Conservation (phyloP, 2,329 filamentous ascomycete species). For the Phoma herbarum region DNA sequence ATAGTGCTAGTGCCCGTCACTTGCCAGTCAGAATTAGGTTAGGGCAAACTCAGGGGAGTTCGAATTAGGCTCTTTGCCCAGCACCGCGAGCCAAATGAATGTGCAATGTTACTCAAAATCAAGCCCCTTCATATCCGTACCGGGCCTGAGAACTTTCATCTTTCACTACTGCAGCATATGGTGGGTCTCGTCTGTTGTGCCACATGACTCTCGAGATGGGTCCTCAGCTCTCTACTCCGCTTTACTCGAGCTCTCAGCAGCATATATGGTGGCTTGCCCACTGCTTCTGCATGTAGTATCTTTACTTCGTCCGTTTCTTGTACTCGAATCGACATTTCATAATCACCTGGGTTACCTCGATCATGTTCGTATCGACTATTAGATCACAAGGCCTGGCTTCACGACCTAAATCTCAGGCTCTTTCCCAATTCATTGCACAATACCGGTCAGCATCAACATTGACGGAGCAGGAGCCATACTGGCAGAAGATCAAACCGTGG, state of each 20-base stretch:
- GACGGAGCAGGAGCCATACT: constrained; percentile 52
- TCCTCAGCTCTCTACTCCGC: constrained; percentile 4
- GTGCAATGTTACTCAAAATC: constrained; percentile 4
- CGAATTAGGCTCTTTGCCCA: neutral
- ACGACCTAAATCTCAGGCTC: neutral
- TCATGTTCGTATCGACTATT: constrained; percentile 14
- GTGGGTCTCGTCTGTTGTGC: constrained; percentile 7
- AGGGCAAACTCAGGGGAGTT: neutral
- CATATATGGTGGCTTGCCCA: constrained; percentile 2
- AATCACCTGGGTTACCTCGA: neutral
- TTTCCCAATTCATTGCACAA: constrained; percentile 5
- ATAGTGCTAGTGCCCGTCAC: neutral
- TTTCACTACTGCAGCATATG: constrained; percentile 7
- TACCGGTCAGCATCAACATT: constrained; percentile 25
- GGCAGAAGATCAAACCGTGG: constrained; percentile 62
- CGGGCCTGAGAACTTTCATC: neutral
- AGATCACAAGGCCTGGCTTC: constrained; percentile 7
- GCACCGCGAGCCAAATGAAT: neutral
- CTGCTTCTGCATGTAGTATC: neutral
- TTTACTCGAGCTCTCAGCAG: neutral
- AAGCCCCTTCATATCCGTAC: constrained; percentile 3
- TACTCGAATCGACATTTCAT: neutral
- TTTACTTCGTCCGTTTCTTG: neutral
- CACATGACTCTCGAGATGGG: neutral
- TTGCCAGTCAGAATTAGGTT: neutral